These are phyloP conservation scores for Aphanoascus verrucosus DNA, from an alignment of 2,329 filamentous ascomycete species.

Conservation along the genomic window DNA sequence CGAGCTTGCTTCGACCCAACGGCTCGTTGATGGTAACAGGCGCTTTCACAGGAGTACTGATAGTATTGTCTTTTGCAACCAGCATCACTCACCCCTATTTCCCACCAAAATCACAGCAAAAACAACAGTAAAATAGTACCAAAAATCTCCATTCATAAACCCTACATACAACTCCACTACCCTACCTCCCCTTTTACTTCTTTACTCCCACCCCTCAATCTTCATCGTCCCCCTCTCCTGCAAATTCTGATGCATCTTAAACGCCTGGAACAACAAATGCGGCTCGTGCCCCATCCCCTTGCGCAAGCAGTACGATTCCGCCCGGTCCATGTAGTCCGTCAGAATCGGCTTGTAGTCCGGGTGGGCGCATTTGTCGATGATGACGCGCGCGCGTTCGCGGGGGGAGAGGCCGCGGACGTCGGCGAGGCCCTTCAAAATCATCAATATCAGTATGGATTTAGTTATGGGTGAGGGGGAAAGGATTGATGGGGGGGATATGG, in stretches of 20 bases:
- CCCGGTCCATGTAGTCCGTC: slow-evolving; percentile 70
- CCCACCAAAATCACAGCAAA: too few relatives aligned
- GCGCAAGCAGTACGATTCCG: slow-evolving; percentile 72
- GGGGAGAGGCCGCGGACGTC: slow-evolving; percentile 75
- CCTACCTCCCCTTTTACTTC: neutral
- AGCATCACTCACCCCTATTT: too few relatives aligned
- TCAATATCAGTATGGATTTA: slow-evolving; percentile 16
- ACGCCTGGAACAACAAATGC: slow-evolving; percentile 72
- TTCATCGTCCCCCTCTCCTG: slow-evolving; percentile 82
- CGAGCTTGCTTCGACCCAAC: too few relatives aligned
- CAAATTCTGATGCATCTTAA: slow-evolving; percentile 81
- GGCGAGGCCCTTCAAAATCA: slow-evolving; percentile 52
- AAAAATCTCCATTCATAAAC: too few relatives aligned
- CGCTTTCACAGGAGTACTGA: too few relatives aligned
- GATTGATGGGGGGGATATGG: neutral
- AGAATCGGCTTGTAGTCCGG: slow-evolving; percentile 76
- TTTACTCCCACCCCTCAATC: slow-evolving; percentile 53
- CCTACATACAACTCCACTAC: too few relatives aligned
- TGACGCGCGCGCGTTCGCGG: slow-evolving; percentile 67
- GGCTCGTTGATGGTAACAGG: too few relatives aligned
- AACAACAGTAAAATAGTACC: too few relatives aligned
- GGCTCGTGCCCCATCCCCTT: slow-evolving; percentile 89
- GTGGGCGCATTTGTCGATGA: slow-evolving; percentile 79
- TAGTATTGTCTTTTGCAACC: too few relatives aligned
- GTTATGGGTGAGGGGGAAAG: neutral